Conservation (phyloP, 2,329 filamentous ascomycete species). For the Sporothrix protearum region DNA sequence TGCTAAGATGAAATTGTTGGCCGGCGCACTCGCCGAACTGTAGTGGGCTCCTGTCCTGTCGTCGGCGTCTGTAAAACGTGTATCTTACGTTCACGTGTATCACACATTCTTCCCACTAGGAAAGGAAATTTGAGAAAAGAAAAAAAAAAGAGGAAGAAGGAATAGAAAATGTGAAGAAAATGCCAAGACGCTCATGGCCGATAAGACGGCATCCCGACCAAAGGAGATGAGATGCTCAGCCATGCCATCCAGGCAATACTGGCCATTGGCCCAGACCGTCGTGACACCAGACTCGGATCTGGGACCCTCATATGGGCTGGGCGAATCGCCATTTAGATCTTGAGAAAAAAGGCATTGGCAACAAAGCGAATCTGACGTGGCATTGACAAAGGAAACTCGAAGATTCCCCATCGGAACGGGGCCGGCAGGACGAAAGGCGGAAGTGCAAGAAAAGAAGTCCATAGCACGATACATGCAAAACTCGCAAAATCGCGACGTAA, state of each 20-base stretch:
- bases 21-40: background rate
- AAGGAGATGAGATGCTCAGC: background rate
- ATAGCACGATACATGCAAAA: constrained; percentile 8
- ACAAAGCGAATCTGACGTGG: too few species aligned
- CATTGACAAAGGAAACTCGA: background rate
- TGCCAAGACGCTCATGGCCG: background rate
- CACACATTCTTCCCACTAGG: background rate
- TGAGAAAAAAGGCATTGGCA: background rate
- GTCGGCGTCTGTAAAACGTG: background rate
- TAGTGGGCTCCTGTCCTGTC: background rate
- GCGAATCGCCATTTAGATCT: background rate
- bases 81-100: background rate
- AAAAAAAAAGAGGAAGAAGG: background rate
- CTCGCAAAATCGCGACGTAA: background rate
- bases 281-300: background rate
- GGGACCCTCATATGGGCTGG: background rate
- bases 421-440: background rate
- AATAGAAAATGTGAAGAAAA: background rate
- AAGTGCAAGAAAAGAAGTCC: background rate
- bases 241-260: background rate
- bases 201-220: too few species aligned
- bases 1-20: background rate
- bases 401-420: background rate
- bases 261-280: background rate
- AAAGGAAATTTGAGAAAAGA: background rate